Conservation (phyloP, 2,329 filamentous ascomycete species). For the Hypocreales sp. region DNA sequence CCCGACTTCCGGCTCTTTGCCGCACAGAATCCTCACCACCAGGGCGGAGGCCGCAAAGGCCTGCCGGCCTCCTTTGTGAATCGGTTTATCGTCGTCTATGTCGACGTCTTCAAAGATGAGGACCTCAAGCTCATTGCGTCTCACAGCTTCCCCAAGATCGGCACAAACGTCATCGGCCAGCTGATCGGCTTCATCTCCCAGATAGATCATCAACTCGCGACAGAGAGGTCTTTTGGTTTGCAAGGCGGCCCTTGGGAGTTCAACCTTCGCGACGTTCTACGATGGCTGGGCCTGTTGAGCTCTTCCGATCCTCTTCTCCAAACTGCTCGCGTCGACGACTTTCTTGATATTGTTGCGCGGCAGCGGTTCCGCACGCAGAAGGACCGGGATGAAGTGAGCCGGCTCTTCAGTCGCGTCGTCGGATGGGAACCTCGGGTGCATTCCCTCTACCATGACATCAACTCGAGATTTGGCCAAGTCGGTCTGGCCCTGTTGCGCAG, state of each 20-base stretch:
- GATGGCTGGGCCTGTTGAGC: conserved; percentile 60
- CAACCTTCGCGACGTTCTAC: conserved; percentile 76
- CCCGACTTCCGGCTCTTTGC: conserved; percentile 88
- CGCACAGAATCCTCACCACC: conserved; percentile 93
- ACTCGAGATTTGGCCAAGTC: conserved; percentile 53
- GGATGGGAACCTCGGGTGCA: conserved; percentile 33
- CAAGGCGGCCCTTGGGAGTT: conserved; percentile 85
- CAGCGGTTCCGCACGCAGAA: conserved; percentile 66
- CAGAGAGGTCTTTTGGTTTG: conserved; percentile 39
- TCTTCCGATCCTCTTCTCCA: conserved; percentile 41
- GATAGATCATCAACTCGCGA: conserved; percentile 58
- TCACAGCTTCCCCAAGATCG: conserved; percentile 55
- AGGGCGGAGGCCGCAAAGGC: conserved; percentile 89
- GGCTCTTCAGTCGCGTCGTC: conserved; percentile 53
- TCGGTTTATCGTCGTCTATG: conserved; percentile 94
- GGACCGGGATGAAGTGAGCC: conserved; percentile 51
- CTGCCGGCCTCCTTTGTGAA: conserved; percentile 94
- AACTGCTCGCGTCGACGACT: conserved; percentile 49
- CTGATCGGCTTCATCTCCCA: conserved; percentile 68
- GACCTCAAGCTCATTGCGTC: conserved; percentile 73
- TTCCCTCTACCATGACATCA: conserved; percentile 59
- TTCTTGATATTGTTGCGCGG: conserved; percentile 68
- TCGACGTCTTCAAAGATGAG: conserved; percentile 69
- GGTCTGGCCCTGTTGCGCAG: conserved; percentile 59
- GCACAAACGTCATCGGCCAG: conserved; percentile 40